Conservation (phyloP, 176 grass and related monocot genomes). For the bread wheat (Triticum aestivum) region IWGSC_CS_RefSeq_v2.1 NC_057805.1:119979393-119979892, state of each 20-base stretch:
- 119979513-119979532: background rate
- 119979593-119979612: conserved; percentile 7
- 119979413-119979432: background rate
- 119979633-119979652: conserved; percentile 26
- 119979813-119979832: background rate
- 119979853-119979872: conserved; percentile 23
- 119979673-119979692: background rate
- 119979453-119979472: too few relatives aligned
- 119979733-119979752: conserved; percentile 18
- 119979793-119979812: conserved; percentile 13
- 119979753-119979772: conserved; percentile 27
- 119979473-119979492: too few relatives aligned
- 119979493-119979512: background rate
- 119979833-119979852: background rate
- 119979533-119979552: background rate
- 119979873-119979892: background rate
- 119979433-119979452: too few relatives aligned
- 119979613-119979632: background rate
- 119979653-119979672: background rate
- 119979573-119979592: conserved; percentile 4
- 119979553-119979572: background rate
- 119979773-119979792: background rate
- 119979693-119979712: conserved; percentile 3
- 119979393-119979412: too few relatives aligned
- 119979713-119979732: conserved; percentile 40